phyloP scores from a whole-genome alignment of 2,329 filamentous ascomycete genomes.

The Clarireedia hainanense region DNA sequence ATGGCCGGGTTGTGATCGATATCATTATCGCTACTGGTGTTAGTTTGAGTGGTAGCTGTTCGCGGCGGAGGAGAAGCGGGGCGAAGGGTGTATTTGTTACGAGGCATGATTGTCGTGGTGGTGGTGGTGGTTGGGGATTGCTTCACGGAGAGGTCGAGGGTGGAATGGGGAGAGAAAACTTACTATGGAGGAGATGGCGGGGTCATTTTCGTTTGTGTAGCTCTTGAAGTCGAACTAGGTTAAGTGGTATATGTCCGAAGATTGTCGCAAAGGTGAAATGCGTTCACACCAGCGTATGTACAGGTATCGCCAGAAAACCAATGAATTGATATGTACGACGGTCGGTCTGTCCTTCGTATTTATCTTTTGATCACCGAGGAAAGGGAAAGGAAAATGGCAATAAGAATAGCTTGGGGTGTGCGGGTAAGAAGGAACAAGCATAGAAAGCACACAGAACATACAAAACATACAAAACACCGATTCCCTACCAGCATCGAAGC shows the following conservation, averaged over 20 bases:
- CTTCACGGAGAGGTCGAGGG: background rate
- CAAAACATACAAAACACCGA: background rate
- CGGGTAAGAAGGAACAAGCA: no score
- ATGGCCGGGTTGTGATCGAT: background rate
- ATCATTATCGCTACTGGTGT: constrained; percentile 4
- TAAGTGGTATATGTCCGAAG: background rate
- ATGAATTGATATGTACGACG: no score
- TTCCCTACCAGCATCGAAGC: background rate
- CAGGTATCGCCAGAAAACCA: background rate
- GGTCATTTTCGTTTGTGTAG: constrained; percentile 2
- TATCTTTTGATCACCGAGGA: no score
- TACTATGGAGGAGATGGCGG: constrained; percentile 9
- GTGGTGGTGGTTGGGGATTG: background rate
- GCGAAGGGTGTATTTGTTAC: constrained; percentile 7
- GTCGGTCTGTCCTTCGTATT: no score
- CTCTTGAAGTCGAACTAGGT: background rate
- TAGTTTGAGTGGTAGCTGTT: background rate
- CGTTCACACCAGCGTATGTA: background rate
- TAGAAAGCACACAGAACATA: no score
- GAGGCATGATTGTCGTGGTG: constrained; percentile 1
- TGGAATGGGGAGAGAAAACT: background rate
- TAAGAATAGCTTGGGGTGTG: no score
- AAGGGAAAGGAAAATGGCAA: no score
- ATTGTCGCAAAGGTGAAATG: background rate
- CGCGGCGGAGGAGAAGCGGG: background rate